Evolutionary conservation across 352 stramenopile genomes (phyloP).

Genomic region (Pythium brassicae): DNA sequence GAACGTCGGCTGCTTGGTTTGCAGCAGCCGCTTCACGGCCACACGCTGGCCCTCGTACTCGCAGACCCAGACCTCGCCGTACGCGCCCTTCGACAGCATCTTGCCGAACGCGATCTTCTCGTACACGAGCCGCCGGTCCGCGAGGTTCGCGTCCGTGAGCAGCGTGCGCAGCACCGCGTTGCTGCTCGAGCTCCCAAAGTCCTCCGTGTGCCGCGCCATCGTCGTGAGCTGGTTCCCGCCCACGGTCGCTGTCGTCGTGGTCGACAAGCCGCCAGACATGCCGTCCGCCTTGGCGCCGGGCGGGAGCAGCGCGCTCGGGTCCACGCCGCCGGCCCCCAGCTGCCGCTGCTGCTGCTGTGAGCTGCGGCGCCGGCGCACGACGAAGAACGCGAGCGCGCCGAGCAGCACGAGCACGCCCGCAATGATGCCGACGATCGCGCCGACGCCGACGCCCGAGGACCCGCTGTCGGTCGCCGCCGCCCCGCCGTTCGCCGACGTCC

Average conservation of each 20-base stretch:
- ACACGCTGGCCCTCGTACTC: conserved; percentile 34
- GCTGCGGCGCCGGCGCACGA: conserved; percentile 1
- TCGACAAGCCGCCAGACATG: not conserved
- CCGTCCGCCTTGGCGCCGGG: conserved; percentile 1
- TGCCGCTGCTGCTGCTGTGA: not conserved
- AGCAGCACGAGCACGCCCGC: conserved; percentile 8
- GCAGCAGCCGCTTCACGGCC: conserved; percentile 37
- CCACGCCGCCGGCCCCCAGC: not conserved
- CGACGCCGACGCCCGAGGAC: conserved; percentile 6
- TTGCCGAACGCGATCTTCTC: conserved; percentile 23
- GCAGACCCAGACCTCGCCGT: conserved; percentile 45
- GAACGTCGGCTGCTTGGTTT: conserved; percentile 27
- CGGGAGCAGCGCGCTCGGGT: conserved; percentile 8
- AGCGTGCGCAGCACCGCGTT: conserved; percentile 17
- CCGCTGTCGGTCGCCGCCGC: not conserved
- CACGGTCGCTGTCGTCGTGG: not conserved
- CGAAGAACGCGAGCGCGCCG: conserved; percentile 7
- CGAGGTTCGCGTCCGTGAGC: conserved; percentile 19
- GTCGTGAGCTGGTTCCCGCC: conserved; percentile 7
- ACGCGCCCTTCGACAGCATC: conserved; percentile 22
- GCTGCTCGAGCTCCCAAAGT: conserved; percentile 21
- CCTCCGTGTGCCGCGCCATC: conserved; percentile 1
- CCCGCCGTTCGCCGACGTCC: not conserved
- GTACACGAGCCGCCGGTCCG: conserved; percentile 20
- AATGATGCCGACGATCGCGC: conserved; percentile 7